phyloP scores from a whole-genome alignment of 352 stramenopile species.

The Phytophthora tentaculata region DNA sequence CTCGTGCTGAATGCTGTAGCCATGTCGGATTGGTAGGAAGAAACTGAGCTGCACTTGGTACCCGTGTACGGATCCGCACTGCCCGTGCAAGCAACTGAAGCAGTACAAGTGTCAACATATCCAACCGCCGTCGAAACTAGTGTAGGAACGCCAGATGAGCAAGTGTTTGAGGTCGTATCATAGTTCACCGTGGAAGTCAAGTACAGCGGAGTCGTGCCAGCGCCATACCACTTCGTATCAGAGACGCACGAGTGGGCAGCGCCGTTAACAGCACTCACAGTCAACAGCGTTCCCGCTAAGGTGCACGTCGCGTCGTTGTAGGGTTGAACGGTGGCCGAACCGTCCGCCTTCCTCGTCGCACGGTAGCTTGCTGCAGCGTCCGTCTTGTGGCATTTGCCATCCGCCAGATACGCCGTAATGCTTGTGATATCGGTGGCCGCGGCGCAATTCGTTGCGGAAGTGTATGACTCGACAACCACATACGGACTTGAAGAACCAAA shows the following conservation, averaged over 20 bases:
- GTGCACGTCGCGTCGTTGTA: background rate
- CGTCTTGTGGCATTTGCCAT: slow-evolving; percentile 17
- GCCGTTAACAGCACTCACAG: background rate
- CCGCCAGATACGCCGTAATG: slow-evolving; percentile 12
- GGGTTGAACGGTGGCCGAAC: background rate
- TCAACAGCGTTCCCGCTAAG: background rate
- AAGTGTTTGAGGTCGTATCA: background rate
- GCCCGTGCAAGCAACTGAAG: background rate
- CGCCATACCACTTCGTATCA: slow-evolving; percentile 15
- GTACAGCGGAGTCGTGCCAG: background rate
- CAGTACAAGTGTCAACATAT: background rate
- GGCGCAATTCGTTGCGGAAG: background rate
- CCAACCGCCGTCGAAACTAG: background rate
- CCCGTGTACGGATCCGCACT: background rate
- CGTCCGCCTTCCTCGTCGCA: background rate
- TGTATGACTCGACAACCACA: slow-evolving; percentile 18
- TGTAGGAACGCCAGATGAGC: background rate
- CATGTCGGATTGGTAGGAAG: background rate
- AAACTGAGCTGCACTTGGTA: background rate
- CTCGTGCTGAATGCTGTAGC: background rate
- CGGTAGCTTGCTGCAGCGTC: background rate
- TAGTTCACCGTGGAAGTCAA: slow-evolving; percentile 7
- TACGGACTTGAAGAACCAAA: slow-evolving; percentile 5
- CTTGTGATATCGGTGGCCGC: background rate
- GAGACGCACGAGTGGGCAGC: background rate